A percentile compares a stretch with the other conserved stretches of the same genome.
phyloP scores from a whole-genome alignment of 208 protist genomes.

The Acanthamoeba healyi region DNA sequence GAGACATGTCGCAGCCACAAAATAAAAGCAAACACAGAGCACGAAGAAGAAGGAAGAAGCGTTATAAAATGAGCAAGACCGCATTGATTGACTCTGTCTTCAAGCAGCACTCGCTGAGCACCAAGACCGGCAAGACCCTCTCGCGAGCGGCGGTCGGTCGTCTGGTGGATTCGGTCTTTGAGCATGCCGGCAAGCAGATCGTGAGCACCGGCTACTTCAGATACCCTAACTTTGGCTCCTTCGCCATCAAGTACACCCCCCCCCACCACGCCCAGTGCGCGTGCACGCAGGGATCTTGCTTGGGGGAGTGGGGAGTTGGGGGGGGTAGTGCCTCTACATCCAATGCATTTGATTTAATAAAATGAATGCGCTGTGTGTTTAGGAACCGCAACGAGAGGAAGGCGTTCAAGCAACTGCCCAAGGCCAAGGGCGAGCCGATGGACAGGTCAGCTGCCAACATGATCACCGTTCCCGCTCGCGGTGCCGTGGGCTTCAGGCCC shows the following conservation, averaged over 20 bases:
- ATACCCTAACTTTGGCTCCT: conserved; percentile 37
- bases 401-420: background rate
- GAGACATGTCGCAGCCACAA: background rate
- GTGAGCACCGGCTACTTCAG: background rate
- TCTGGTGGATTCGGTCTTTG: conserved; percentile 33
- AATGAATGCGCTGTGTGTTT: too few species aligned
- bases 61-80: conserved; percentile 39
- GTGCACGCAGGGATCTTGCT: too few species aligned
- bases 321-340: too few species aligned
- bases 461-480: background rate
- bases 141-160: background rate
- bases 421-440: background rate
- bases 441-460: conserved; percentile 20
- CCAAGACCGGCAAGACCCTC: conserved; percentile 6
- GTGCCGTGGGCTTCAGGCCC: background rate
- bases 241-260: conserved; percentile 7
- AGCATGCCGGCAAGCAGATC: background rate
- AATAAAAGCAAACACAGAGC: too few species aligned
- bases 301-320: too few species aligned
- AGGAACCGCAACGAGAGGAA: background rate
- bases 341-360: too few species aligned
- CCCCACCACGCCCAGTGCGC: background rate
- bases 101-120: conserved; percentile 37
- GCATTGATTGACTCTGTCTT: background rate
- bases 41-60: too few species aligned